phyloP scores from a whole-genome alignment of 2,329 filamentous ascomycete genomes.

The Aspergillus oerlinghausenensis region DNA sequence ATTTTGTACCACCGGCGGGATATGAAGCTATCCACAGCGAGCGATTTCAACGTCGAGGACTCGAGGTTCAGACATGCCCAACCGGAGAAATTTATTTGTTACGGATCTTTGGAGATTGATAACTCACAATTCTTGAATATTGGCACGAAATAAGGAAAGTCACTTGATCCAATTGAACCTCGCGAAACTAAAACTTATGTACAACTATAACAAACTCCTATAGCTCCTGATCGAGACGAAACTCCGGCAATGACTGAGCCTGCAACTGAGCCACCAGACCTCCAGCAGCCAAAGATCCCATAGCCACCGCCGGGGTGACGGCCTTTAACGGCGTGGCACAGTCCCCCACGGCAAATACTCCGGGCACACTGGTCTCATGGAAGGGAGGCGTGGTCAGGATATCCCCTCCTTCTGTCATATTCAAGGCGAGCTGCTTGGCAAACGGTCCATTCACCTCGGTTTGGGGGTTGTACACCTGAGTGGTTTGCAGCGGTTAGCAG shows the following conservation, averaged over 20 bases:
- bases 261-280: conserved; percentile 3
- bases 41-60: no score
- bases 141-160: not conserved
- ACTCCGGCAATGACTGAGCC: not conserved
- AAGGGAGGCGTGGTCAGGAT: conserved; percentile 43
- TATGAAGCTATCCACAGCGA: no score
- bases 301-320: not conserved
- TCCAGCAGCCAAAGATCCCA: conserved; percentile 1
- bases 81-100: no score
- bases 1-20: not conserved
- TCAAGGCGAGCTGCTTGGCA: not conserved
- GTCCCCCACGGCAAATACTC: conserved; percentile 54
- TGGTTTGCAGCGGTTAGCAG: not conserved
- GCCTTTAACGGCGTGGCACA: conserved; percentile 25
- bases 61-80: no score
- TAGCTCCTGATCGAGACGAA: not conserved
- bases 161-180: no score
- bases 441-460: not conserved
- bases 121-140: not conserved
- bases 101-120: not conserved
- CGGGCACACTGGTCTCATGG: conserved; percentile 47
- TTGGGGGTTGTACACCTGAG: not conserved
- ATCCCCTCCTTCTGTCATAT: not conserved
- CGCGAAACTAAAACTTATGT: not conserved
- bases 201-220: not conserved